Evolutionary conservation across 1,284 basidiomycete genomes (phyloP).

Genomic region (Boletus mariae): DNA sequence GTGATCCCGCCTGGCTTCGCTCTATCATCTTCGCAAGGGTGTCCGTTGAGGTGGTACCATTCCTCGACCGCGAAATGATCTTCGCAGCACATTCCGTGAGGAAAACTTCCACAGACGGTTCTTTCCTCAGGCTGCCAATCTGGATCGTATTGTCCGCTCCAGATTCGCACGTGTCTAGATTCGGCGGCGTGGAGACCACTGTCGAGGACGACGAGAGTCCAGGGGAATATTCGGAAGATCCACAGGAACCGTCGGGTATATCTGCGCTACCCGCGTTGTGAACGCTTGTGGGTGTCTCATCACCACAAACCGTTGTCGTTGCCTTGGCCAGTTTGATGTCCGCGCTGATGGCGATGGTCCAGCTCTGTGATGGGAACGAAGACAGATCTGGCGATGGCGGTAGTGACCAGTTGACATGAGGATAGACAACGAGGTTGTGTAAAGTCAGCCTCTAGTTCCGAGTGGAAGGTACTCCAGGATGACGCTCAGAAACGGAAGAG

Average conservation of each 20-base stretch:
- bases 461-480: not conserved
- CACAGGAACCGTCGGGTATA: not conserved
- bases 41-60: not conserved
- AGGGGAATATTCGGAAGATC: not conserved
- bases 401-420: not conserved
- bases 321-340: not conserved
- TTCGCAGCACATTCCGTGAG: not conserved
- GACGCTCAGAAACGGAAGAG: not conserved
- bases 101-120: not conserved
- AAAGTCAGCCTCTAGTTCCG: not conserved
- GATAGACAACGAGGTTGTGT: not conserved
- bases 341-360: not conserved
- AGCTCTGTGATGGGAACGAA: slow-evolving; percentile 9
- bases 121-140: not conserved
- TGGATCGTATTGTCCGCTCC: no score
- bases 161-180: no score
- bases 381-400: not conserved
- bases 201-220: not conserved
- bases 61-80: not conserved
- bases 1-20: not conserved
- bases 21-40: not conserved
- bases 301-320: not conserved
- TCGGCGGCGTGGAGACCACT: no score
- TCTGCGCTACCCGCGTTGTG: not conserved
- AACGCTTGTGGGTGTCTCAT: not conserved